A percentile compares a stretch with the other conserved stretches of the same genome.
Evolutionary conservation across 2,329 filamentous ascomycete species (phyloP).

Genomic region (Ustulina deusta): DNA sequence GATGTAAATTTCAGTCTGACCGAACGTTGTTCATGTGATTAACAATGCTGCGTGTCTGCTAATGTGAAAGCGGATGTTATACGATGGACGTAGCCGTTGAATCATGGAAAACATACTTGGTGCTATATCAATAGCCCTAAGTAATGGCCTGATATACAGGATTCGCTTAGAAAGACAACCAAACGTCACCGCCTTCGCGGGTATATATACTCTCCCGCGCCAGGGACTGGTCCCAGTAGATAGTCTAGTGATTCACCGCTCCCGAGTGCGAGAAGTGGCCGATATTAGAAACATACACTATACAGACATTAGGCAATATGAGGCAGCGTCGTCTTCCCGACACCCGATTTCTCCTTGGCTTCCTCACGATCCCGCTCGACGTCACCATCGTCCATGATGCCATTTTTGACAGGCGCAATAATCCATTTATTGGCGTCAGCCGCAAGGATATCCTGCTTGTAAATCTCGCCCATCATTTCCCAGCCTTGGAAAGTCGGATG

Average conservation of each 20-base stretch:
- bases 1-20: not conserved
- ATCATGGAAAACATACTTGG: not conserved
- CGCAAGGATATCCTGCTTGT: constrained; percentile 40
- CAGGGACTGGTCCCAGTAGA: not conserved
- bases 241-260: not conserved
- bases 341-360: not conserved
- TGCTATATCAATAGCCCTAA: not conserved
- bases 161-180: not conserved
- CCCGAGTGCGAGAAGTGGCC: not conserved
- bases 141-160: not conserved
- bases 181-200: not conserved
- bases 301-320: constrained; percentile 23
- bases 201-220: constrained; percentile 1
- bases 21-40: not conserved
- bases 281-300: constrained; percentile 5
- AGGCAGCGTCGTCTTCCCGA: not conserved
- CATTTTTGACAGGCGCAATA: constrained; percentile 35
- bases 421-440: constrained; percentile 39
- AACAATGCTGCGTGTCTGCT: not conserved
- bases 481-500: constrained; percentile 41
- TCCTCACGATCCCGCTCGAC: constrained; percentile 40
- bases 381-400: constrained; percentile 39
- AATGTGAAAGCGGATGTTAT: not conserved
- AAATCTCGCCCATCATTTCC: constrained; percentile 42
- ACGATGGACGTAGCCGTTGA: not conserved